phyloP scores from a whole-genome alignment of 2,329 filamentous ascomycete genomes.

The Xylaria sp. region DNA sequence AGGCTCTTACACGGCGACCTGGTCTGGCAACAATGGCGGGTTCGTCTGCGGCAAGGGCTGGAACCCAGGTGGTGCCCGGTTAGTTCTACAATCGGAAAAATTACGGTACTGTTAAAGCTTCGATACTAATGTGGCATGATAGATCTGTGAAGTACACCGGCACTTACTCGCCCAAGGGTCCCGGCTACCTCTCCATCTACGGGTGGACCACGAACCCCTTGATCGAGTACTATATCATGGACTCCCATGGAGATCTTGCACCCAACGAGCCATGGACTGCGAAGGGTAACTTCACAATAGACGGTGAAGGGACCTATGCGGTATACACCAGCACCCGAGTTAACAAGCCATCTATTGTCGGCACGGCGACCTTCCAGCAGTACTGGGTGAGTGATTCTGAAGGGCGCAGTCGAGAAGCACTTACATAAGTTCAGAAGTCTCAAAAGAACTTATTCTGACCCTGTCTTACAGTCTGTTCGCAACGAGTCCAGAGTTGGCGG shows the following conservation, averaged over 20 bases:
- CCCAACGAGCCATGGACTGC: constrained; percentile 58
- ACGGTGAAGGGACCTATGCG: constrained; percentile 63
- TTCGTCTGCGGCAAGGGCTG: constrained; percentile 70
- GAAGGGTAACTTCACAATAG: constrained; percentile 62
- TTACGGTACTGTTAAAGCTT: background rate
- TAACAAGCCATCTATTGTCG: constrained; percentile 65
- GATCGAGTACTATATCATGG: constrained; percentile 69
- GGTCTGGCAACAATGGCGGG: constrained; percentile 61
- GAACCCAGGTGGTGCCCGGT: constrained; percentile 64
- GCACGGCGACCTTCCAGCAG: constrained; percentile 64
- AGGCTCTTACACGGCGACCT: constrained; percentile 57
- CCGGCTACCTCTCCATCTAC: constrained; percentile 65
- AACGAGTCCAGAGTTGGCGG: constrained; percentile 62
- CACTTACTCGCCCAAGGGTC: constrained; percentile 53
- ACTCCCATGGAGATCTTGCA: constrained; percentile 62
- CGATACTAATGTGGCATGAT: constrained; percentile 14
- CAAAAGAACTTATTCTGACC: background rate
- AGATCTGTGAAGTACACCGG: constrained; percentile 53
- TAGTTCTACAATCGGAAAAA: background rate
- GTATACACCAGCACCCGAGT: constrained; percentile 61
- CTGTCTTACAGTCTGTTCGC: constrained; percentile 52
- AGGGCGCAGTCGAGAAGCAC: background rate
- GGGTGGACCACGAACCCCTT: constrained; percentile 57
- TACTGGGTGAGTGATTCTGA: constrained; percentile 53
- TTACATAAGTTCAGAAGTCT: background rate